A percentile compares a stretch with the other conserved stretches of the same genome.
These are phyloP conservation scores for Talaromyces sp. DNA, from an alignment of 2,329 filamentous ascomycete species.

Conservation along the genomic window DNA sequence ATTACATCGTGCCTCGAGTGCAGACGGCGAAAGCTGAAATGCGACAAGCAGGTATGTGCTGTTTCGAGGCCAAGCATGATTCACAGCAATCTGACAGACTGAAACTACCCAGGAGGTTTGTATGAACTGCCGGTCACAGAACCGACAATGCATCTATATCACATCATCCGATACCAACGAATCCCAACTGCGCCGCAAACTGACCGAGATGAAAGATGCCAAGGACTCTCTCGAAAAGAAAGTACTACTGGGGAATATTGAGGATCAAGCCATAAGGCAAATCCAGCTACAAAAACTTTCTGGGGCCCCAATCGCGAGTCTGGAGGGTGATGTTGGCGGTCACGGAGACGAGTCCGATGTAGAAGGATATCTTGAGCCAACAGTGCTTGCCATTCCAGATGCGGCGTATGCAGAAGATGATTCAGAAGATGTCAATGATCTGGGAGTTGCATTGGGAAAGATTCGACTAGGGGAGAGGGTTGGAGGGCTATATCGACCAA, in stretches of 20 bases:
- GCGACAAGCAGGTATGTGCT: neutral
- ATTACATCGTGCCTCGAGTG: slow-evolving; percentile 2
- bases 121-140: neutral
- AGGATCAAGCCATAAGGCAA: neutral
- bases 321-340: neutral
- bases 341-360: neutral
- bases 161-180: neutral
- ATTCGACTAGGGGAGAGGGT: neutral
- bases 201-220: slow-evolving; percentile 1
- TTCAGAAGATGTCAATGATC: slow-evolving; percentile 8
- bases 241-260: neutral
- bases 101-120: neutral
- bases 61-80: neutral
- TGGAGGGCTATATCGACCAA: slow-evolving; percentile 1
- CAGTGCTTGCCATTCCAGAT: slow-evolving; percentile 12
- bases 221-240: neutral
- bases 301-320: neutral
- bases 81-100: neutral
- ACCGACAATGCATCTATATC: slow-evolving; percentile 3
- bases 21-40: slow-evolving; percentile 2
- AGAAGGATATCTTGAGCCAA: slow-evolving; percentile 1
- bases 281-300: neutral
- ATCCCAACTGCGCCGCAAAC: neutral
- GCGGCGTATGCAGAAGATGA: slow-evolving; percentile 18
- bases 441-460: neutral